These are phyloP conservation scores for Mortierella claussenii DNA, from an alignment of 192 early-diverging fungal genomes.

Conservation along the genomic window DNA sequence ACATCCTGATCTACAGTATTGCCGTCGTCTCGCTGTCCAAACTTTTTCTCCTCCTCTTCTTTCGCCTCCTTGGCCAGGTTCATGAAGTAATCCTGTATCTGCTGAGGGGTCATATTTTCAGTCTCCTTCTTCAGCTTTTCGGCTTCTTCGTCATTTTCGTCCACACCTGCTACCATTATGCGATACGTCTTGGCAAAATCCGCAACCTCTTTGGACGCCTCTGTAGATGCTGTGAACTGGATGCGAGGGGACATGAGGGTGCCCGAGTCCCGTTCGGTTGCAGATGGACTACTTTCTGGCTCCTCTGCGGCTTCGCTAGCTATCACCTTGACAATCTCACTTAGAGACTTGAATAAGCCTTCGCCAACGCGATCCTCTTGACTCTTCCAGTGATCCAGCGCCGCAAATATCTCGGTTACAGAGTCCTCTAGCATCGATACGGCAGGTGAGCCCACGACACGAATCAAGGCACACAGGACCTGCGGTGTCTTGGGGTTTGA, in stretches of 20 bases:
- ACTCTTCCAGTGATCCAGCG: slow-evolving; percentile 59
- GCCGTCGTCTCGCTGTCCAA: slow-evolving; percentile 7
- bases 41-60: slow-evolving; percentile 7
- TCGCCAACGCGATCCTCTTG: slow-evolving; percentile 55
- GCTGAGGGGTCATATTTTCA: slow-evolving; percentile 30
- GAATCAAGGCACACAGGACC: slow-evolving; percentile 62
- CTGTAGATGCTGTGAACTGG: background rate
- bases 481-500: slow-evolving; percentile 60
- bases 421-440: slow-evolving; percentile 63
- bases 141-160: background rate
- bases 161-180: slow-evolving; percentile 5
- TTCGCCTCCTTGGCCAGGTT: slow-evolving; percentile 22
- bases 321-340: slow-evolving; percentile 48
- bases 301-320: background rate
- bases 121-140: slow-evolving; percentile 14
- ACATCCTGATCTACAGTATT: background rate
- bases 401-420: slow-evolving; percentile 67
- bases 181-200: slow-evolving; percentile 24
- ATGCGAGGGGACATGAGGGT: slow-evolving; percentile 1
- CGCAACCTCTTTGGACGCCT: slow-evolving; percentile 18
- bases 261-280: slow-evolving; percentile 14
- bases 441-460: slow-evolving; percentile 53
- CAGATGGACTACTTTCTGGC: background rate
- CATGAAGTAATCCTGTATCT: slow-evolving; percentile 33
- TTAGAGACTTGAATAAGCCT: slow-evolving; percentile 46